Evolutionary conservation across 495 filamentous ascomycete genomes (phyloP), one percentile per base, ranked within the genome.

Genomic region (Cairneyella variabilis): DNA sequence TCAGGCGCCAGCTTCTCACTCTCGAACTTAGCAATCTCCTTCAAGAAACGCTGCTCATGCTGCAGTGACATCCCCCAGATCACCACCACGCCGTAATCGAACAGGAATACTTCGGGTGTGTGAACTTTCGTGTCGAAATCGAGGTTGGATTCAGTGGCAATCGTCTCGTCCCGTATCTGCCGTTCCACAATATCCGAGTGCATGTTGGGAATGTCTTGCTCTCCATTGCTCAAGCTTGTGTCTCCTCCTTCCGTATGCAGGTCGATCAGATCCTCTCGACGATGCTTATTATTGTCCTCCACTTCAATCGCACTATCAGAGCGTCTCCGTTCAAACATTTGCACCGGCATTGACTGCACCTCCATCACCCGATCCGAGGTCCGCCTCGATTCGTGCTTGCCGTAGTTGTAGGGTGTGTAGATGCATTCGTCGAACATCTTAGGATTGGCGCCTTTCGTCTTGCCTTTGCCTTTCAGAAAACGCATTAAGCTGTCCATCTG

Each of bases 11-110:
- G 74, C 64, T 95, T 97, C 59, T 96, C 92, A 20, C 76, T 76
- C 63, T 96, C 95, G 64, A 97, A 98, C 64, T 92, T 96, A n/a
- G 88, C 83, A 45, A 97, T 86, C 59, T 98, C 93, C 53, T 91
- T 92, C 4, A 98, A 72, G 63, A 98, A 95, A 21, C 85, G 78
- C 41, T 85, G 80, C 68, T 98, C 93, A 56, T 98, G 84, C 7
- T 79, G 74, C 7, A 85, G 69, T 0, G 88, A 84, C 92, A 98
- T 96, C 53, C 93, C 93, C 93, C 93, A 98, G 66, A 97, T 91
- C n/a, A 98, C 93, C n/a, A 96, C 88, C n/a, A 96, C 95, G 36
- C 93, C 93, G 63, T 98, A 98, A 59, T 96, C 86, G 65, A 96
- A 98, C 20, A 98, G 77, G 68, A 98, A 97, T 9, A 97, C 78